Percentiles rank a stretch among this genome's conserved stretches.
Evolutionary conservation across 2,329 filamentous ascomycete genomes (phyloP).

Genomic region (Fonsecaea erecta): DNA sequence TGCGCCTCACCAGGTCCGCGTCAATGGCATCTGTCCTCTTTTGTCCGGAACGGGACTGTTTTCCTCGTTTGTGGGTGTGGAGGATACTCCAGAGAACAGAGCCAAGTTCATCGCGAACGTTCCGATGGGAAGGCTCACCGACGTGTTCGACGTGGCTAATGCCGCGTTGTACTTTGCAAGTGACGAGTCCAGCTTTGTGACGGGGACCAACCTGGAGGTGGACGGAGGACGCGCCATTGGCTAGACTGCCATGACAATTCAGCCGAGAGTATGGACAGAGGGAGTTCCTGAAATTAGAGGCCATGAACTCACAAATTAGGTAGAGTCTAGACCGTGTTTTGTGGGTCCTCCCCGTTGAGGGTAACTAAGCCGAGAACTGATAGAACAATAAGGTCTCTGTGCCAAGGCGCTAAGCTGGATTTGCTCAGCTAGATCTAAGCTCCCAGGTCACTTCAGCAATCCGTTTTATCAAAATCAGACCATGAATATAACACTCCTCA

Average conservation of each 20-base stretch:
- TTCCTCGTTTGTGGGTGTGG: constrained; percentile 46
- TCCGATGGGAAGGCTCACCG: constrained; percentile 48
- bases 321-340: too few species aligned
- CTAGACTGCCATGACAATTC: background rate
- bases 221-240: constrained; percentile 26
- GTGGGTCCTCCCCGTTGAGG: too few species aligned
- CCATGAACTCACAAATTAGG: too few species aligned
- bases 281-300: too few species aligned
- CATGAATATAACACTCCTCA: too few species aligned
- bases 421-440: too few species aligned
- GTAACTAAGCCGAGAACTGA: too few species aligned
- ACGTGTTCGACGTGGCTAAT: constrained; percentile 67
- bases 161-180: constrained; percentile 71
- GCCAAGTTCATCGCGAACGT: constrained; percentile 51
- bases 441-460: too few species aligned
- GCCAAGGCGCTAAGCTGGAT: too few species aligned
- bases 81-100: constrained; percentile 51
- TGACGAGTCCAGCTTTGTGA: constrained; percentile 72
- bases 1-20: constrained; percentile 70
- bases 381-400: too few species aligned
- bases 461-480: too few species aligned
- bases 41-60: constrained; percentile 68
- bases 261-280: too few species aligned
- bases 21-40: constrained; percentile 72
- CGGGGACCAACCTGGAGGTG: constrained; percentile 24